Percentiles rank a stretch among this genome's conserved stretches.
phyloP scores from a whole-genome alignment of 768 basidiomycete genomes.

The Boletellus ananiceps region DNA sequence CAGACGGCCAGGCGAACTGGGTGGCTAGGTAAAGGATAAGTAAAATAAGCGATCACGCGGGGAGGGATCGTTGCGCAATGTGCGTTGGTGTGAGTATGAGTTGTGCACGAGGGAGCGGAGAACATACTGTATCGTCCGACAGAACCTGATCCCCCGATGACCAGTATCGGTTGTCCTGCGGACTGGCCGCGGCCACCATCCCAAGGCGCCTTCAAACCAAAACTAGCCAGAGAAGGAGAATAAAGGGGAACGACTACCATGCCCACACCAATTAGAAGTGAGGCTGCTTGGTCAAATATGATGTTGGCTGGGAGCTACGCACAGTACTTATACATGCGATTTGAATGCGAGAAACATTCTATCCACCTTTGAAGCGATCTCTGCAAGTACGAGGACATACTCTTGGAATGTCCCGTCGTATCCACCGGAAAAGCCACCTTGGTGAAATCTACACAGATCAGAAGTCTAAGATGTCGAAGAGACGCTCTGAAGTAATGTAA shows the following conservation, averaged over 20 bases:
- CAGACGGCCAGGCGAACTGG: constrained; percentile 33
- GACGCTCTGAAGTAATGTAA: too few relatives aligned
- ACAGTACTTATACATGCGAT: constrained; percentile 1
- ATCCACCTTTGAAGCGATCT: constrained; percentile 17
- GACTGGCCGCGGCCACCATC: constrained; percentile 28
- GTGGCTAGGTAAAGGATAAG: constrained; percentile 22
- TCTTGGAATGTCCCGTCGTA: constrained; percentile 25
- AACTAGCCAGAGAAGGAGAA: constrained; percentile 21
- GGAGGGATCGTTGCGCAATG: not conserved
- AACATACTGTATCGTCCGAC: too few relatives aligned
- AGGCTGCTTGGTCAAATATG: constrained; percentile 36
- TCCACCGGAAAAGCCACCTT: constrained; percentile 1
- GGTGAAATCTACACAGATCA: constrained; percentile 15
- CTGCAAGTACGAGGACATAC: constrained; percentile 22
- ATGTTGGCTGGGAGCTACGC: constrained; percentile 33
- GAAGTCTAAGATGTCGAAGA: too few relatives aligned
- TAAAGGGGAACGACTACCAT: constrained; percentile 34
- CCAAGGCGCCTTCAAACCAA: constrained; percentile 34
- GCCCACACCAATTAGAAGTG: constrained; percentile 31
- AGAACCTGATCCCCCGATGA: constrained; percentile 34
- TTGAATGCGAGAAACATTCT: not conserved
- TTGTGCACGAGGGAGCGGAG: not conserved
- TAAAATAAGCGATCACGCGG: too few relatives aligned
- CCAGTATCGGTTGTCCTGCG: constrained; percentile 31
- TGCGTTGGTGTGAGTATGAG: not conserved